phyloP scores from a whole-genome alignment of 2,329 filamentous ascomycete genomes.

The Stromatinia cepivora region DNA sequence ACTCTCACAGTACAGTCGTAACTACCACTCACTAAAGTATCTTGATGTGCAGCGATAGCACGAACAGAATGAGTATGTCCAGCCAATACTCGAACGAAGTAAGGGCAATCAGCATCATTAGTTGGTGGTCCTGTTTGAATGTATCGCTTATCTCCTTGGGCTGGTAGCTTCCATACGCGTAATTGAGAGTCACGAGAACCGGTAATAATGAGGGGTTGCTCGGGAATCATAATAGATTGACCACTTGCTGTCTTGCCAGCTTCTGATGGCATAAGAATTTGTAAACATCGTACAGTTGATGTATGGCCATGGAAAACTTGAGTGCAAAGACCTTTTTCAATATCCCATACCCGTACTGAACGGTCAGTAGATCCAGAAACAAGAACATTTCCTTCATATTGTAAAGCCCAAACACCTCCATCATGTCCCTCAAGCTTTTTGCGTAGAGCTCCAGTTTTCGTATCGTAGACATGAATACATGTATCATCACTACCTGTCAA shows the following conservation, averaged over 20 bases:
- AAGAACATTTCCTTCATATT: constrained; percentile 92
- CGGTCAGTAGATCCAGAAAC: constrained; percentile 96
- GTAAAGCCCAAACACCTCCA: constrained; percentile 94
- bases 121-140: constrained; percentile 76
- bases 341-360: constrained; percentile 99
- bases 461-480: constrained; percentile 97
- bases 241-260: constrained; percentile 71
- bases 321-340: constrained; percentile 86
- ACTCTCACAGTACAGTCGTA: constrained; percentile 95
- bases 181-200: constrained; percentile 93
- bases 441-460: constrained; percentile 83
- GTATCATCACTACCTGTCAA: constrained; percentile 97
- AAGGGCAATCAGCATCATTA: constrained; percentile 81
- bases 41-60: constrained; percentile 90
- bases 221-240: constrained; percentile 81
- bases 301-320: constrained; percentile 98
- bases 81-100: constrained; percentile 83
- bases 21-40: constrained; percentile 94
- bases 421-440: constrained; percentile 90
- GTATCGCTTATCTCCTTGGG: constrained; percentile 72
- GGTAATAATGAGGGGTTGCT: constrained; percentile 94
- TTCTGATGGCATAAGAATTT: constrained; percentile 80
- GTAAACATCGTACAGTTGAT: constrained; percentile 91
- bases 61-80: constrained; percentile 94
- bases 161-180: constrained; percentile 90